These are phyloP conservation scores for Diversispora eburnea DNA, from an alignment of 192 early-diverging fungal genomes.

Conservation along the genomic window DNA sequence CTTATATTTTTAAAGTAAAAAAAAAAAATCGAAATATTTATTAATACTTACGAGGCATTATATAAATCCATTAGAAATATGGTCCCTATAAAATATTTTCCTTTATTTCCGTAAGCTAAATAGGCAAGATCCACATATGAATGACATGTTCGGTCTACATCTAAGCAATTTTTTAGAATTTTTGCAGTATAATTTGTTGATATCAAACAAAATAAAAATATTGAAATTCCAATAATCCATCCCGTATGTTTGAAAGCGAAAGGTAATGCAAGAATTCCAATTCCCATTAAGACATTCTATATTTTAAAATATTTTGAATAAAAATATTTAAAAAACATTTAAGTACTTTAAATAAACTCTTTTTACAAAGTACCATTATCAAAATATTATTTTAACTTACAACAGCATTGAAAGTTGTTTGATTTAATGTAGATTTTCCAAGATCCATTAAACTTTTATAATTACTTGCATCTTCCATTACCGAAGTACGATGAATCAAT, in stretches of 20 bases:
- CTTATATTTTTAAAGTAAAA: neutral
- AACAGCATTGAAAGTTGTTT: conserved; percentile 52
- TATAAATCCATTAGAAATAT: conserved; percentile 18
- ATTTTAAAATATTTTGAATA: no score
- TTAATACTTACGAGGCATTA: neutral
- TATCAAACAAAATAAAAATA: conserved; percentile 45
- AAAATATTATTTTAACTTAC: neutral
- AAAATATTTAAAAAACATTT: neutral
- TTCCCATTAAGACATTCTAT: conserved; percentile 57
- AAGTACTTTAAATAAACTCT: neutral
- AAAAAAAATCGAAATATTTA: neutral
- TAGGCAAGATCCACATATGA: conserved; percentile 43
- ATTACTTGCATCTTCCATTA: neutral
- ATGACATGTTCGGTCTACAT: conserved; percentile 22
- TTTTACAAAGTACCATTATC: neutral
- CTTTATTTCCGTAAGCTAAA: conserved; percentile 15
- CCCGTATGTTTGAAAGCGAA: conserved; percentile 55
- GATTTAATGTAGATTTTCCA: conserved; percentile 36
- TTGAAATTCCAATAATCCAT: conserved; percentile 51
- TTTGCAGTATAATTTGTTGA: conserved; percentile 56
- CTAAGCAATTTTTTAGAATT: conserved; percentile 49
- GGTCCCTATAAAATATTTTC: neutral
- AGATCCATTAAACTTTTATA: neutral
- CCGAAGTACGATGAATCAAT: no score
- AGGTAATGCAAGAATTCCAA: conserved; percentile 62